Base-by-base conservation (phyloP, 371 early-diverging fungal genomes). In the Mucor saturninus region DNA sequence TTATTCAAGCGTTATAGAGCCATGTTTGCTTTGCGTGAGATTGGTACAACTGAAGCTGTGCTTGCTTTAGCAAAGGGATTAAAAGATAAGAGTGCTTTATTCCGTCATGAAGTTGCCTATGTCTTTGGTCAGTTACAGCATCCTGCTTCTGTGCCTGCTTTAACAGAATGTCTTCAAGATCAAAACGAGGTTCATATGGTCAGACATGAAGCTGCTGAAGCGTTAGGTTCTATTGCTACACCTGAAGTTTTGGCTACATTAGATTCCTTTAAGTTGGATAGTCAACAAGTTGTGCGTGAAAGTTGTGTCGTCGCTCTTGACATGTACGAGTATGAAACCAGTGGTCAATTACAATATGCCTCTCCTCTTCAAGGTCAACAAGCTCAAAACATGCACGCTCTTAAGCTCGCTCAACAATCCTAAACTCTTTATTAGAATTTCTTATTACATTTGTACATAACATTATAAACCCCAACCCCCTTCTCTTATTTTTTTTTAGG, bases 151-250 rank as follows among this genome's bases (percentile, higher is more conserved):
- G 94, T 97, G 1, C 95, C 95, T 35, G 87, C 95, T 30, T 81
- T 99, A 57, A 84, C 91, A 21, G 83, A 90, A 64, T 87, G 90
- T 26, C 78, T 95, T 46, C 77, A 80, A 42, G 91, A 96, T 71
- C 62, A 80, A 21, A 68, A 77, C 13, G 99, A 99, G 76, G 89
- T 85, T 26, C 84, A 91, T 61, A 99, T 99, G 98, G 99, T 99
- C 7, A 91, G 99, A 37, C 99, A 99, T 73, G 99, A 99, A 81
- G 93, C 94, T 61, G 99, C 99, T 29, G 99, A 99, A 83, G 99
- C 99, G 6, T 80, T 99, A 55, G 99, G 99, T n/a, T 94, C 97
- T 3, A 96, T 99, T 73, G 99, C 97, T 38, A 94, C 93, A 4
- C 89, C 93, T 37, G 96, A 98, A 75, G 91, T 91, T 46, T 76